phyloP scores from a whole-genome alignment of 441 rosid genomes.

The Pelargonium exstipulatum region DNA sequence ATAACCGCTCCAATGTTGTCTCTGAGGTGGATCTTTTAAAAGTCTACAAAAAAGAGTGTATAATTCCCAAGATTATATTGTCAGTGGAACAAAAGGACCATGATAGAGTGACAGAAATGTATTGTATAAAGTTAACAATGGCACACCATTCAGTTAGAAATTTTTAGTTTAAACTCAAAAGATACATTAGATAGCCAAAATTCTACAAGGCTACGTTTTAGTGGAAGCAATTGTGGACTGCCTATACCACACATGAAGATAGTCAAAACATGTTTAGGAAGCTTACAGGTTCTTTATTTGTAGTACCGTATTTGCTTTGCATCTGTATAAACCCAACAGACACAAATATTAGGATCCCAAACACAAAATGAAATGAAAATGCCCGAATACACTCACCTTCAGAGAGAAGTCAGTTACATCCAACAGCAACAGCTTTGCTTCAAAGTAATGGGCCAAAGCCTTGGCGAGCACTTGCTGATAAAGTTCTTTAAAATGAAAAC shows the following conservation, averaged over 20 bases:
- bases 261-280: not conserved
- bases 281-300: conserved; percentile 56
- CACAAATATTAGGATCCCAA: conserved; percentile 5
- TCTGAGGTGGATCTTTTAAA: conserved; percentile 73
- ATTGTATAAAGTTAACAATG: too few relatives aligned
- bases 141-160: too few relatives aligned
- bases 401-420: conserved; percentile 74
- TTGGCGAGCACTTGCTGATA: conserved; percentile 93
- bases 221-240: too few relatives aligned
- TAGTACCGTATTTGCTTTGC: conserved; percentile 68
- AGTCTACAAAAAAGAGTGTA: conserved; percentile 30
- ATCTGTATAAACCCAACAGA: conserved; percentile 39
- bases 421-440: conserved; percentile 75
- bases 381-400: conserved; percentile 38
- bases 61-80: not conserved
- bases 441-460: conserved; percentile 87
- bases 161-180: too few relatives aligned
- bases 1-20: conserved; percentile 65
- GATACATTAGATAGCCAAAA: too few relatives aligned
- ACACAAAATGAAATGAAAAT: not conserved
- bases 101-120: not conserved
- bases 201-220: too few relatives aligned
- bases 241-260: conserved; percentile 5
- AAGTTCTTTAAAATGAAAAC: conserved; percentile 42
- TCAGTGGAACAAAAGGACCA: not conserved